Base-by-base conservation (phyloP, 2,329 filamentous ascomycete genomes). In the Truncatella angustata region DNA sequence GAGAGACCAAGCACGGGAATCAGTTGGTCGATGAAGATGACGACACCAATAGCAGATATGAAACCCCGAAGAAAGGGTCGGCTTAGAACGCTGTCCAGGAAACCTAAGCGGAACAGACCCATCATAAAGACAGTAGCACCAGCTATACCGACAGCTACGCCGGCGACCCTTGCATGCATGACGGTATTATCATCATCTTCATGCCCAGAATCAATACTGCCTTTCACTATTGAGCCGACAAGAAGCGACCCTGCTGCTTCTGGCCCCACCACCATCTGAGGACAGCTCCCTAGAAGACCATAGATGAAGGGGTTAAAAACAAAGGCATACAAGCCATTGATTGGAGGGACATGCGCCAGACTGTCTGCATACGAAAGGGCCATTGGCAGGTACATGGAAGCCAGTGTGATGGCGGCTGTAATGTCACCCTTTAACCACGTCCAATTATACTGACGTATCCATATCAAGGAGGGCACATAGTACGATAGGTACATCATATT, bases 381-480 rank as follows among this genome's bases (percentile, higher is more conserved):
- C 92, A 99, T 97, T 48, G 94, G 94, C 34, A 99, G 88, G 69
- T 99, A 99, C 74, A 99, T 94, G 23, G 92, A 96, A n/a, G 93
- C 90, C 75, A 99, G 87, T n/a, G 94, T 97, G 56, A 97, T 69
- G 45, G 93, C 92, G 7, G 93, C 88, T 12, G 96, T 77, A 16
- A 97, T 73, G 69, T 99, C 94, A 44, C 94, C 94, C 60, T 87
- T 84, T 44, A 97, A 70, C 70, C 90, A 96, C 3, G 84, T 81
- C 80, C 84, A 86, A 60, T 82, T 84, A 71, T 99, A 99, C 71
- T 96, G 90, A 49, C 78, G 79, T 56, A 96, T 87, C 94, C 94
- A 99, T 58, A 87, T 91, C 58, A 96, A 75, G 56, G 92, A 90
- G 0, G 94, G 94, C 42, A 99, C 77, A 67, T 99, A 99, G 74